A percentile compares a stretch with the other conserved stretches of the same genome.
Conservation (phyloP, 306 rosid genomes). For the Acmispon strigosus region DNA sequence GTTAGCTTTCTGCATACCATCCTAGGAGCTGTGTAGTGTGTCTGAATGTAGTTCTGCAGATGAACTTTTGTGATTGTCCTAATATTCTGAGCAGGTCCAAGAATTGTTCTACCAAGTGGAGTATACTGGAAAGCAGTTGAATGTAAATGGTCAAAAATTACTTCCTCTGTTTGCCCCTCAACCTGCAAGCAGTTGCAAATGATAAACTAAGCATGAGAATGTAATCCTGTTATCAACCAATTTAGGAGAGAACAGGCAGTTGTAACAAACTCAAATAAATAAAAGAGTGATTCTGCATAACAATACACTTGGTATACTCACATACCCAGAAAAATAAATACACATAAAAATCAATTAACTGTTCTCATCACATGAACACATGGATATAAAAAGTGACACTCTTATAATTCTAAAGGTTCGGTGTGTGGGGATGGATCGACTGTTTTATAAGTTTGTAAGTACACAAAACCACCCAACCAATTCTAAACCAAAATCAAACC, state of each 20-base stretch:
- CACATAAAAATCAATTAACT: background rate
- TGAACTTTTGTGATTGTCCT: slow-evolving; percentile 77
- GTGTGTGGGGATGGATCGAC: no score
- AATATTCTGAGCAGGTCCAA: slow-evolving; percentile 81
- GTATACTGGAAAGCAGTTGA: slow-evolving; percentile 95
- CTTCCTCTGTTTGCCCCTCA: slow-evolving; percentile 90
- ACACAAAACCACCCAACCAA: no score
- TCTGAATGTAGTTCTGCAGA: slow-evolving; percentile 68
- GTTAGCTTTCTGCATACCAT: slow-evolving; percentile 46
- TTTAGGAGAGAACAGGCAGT: background rate
- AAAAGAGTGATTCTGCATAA: background rate
- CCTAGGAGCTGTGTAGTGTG: slow-evolving; percentile 92
- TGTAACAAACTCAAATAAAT: background rate
- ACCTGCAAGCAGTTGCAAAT: slow-evolving; percentile 39
- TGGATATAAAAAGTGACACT: no score
- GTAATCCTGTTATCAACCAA: background rate
- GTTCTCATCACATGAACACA: no score
- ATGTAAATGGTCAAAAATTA: slow-evolving; percentile 83
- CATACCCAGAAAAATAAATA: background rate
- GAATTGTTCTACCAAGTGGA: slow-evolving; percentile 88
- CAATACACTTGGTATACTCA: background rate
- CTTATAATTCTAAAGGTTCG: no score
- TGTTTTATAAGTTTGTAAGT: no score
- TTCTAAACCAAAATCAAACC: no score
- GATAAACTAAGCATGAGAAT: slow-evolving; percentile 1